phyloP scores from a whole-genome alignment of 202 grass and related monocot species.

The Digitaria exilis region DNA sequence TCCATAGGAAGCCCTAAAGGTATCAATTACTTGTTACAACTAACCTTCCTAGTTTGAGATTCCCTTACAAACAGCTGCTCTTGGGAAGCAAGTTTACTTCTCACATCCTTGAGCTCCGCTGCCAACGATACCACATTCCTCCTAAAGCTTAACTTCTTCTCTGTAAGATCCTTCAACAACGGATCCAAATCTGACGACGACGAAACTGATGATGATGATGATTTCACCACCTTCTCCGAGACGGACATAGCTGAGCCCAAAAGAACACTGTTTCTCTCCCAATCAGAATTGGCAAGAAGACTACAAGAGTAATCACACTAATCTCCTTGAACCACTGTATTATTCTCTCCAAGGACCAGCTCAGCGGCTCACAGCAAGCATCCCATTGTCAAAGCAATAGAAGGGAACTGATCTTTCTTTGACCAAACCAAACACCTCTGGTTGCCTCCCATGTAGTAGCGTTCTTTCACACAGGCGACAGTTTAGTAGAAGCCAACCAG shows the following conservation, averaged over 20 bases:
- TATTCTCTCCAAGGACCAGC: constrained; percentile 21
- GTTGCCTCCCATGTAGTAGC: constrained; percentile 13
- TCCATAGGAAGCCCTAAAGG: background rate
- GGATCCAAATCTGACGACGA: constrained; percentile 58
- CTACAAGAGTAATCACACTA: background rate
- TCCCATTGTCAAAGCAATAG: constrained; percentile 21
- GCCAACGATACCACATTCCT: constrained; percentile 81
- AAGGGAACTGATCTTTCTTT: constrained; percentile 30
- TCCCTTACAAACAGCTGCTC: constrained; percentile 66
- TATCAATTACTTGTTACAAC: background rate
- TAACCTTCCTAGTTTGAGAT: constrained; percentile 63
- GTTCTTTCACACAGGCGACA: constrained; percentile 4
- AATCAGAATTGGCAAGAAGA: background rate
- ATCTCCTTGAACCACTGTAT: background rate
- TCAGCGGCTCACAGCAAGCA: constrained; percentile 23
- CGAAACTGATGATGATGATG: constrained; percentile 39
- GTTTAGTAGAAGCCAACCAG: constrained; percentile 20
- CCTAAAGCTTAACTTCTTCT: constrained; percentile 90
- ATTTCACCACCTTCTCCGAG: constrained; percentile 27
- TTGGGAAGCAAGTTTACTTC: constrained; percentile 58
- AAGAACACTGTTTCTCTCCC: background rate
- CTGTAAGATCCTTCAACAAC: constrained; percentile 74
- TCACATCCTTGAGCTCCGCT: constrained; percentile 81
- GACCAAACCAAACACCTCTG: constrained; percentile 40
- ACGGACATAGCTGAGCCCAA: constrained; percentile 40